These are phyloP conservation scores for Purshia tridentata DNA, from an alignment of 306 rosid species.

Conservation along the genomic window DNA sequence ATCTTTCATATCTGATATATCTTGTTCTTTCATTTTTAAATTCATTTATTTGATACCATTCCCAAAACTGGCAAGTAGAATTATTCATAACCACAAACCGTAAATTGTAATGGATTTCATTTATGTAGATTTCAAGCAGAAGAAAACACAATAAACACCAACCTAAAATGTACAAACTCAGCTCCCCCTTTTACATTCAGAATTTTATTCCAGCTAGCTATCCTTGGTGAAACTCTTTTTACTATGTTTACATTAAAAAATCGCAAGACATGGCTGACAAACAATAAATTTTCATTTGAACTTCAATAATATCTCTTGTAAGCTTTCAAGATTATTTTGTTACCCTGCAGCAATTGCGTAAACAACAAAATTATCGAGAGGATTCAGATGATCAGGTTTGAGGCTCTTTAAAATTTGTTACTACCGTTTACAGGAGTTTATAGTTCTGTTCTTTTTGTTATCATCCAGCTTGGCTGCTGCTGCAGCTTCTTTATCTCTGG, in stretches of 20 bases:
- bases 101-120: constrained; percentile 20
- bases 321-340: constrained; percentile 39
- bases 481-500: constrained; percentile 76
- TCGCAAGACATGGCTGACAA: constrained; percentile 24
- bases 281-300: constrained; percentile 8
- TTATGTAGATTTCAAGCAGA: constrained; percentile 25
- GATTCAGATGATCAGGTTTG: not conserved
- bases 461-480: constrained; percentile 49
- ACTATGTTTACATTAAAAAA: constrained; percentile 41
- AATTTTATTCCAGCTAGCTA: constrained; percentile 42
- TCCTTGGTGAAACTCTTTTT: constrained; percentile 19
- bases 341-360: constrained; percentile 53
- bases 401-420: constrained; percentile 11
- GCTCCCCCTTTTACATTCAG: constrained; percentile 18
- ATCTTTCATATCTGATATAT: not conserved
- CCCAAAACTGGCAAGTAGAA: not conserved
- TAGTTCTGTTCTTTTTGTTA: constrained; percentile 47
- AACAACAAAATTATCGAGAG: constrained; percentile 5
- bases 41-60: not conserved
- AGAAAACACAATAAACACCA: constrained; percentile 29
- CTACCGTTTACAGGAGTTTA: constrained; percentile 55
- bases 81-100: constrained; percentile 3
- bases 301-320: constrained; percentile 35
- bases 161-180: constrained; percentile 28
- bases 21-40: not conserved